Evolutionary conservation across 805 yeast genomes (phyloP), one percentile per base, ranked within the genome.

Genomic region (Myxozyma geophila): DNA sequence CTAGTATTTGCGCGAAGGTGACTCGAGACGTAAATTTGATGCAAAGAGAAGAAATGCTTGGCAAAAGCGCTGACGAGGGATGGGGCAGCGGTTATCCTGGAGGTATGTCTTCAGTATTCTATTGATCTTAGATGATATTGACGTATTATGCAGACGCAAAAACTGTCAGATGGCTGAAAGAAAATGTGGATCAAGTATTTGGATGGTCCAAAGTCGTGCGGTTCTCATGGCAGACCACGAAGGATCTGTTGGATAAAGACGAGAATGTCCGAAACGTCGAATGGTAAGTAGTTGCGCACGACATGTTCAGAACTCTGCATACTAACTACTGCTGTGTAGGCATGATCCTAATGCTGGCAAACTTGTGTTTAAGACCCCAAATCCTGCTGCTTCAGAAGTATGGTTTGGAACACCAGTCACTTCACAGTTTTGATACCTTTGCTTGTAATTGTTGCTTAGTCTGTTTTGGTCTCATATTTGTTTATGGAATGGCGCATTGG

Each of bases 41-140:
- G 40, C 71, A n/a, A 13, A 58, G 67, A 12, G 70, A 67, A 19
- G 70, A 65, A 15, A 75, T 48, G 10, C n/a, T 21, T 8, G 12
- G n/a, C n/a, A 39, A 13, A 13, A 33, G 51, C 23, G 35, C 44
- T 17, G 58, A 43, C 33, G 57, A 58, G 58, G 78, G 76, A 37
- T 85, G 87, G 77, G 99, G 99, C 1, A 89, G 96, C 0, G 99
- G 99, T 0, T 95, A 95, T 74, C 98, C 99, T 0, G 84, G 92
- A 2, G 67, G 64, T 61, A 39, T 44, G 52, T 17, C 4, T 15
- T 40, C 7, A 21, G 28, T 2, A 13, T 1, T 13, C 15, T 43
- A 4, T 21, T 23, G 15, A 7, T 4, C 15, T 9, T 15, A 15
- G 15, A 43, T 9, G 37, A 13, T 49, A 35, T 19, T 43, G 43